Evolutionary conservation across 139 green algal species (phyloP).

Genomic region (Chloropicon primus): DNA sequence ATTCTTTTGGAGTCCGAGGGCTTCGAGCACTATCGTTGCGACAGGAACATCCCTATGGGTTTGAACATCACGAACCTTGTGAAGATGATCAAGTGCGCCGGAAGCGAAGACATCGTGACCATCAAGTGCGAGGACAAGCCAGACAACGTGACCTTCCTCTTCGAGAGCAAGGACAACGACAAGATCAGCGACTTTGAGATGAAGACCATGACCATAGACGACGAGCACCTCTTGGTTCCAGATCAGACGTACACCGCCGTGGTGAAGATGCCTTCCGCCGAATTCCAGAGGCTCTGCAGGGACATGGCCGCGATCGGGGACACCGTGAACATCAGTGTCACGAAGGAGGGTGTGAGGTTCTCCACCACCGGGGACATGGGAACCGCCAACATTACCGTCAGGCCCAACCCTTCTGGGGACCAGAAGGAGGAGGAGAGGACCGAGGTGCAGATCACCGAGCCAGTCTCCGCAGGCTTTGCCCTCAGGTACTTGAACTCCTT

Average conservation of each 20-base stretch:
- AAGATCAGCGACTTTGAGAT: constrained; percentile 94
- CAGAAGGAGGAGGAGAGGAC: constrained; percentile 54
- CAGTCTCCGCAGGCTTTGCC: constrained; percentile 88
- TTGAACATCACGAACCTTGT: constrained; percentile 84
- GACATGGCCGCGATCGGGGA: constrained; percentile 88
- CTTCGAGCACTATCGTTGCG: constrained; percentile 97
- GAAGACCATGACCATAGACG: constrained; percentile 99
- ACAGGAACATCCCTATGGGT: constrained; percentile 73
- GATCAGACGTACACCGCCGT: constrained; percentile 82
- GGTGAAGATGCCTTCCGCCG: constrained; percentile 68
- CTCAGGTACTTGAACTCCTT: constrained; percentile 97
- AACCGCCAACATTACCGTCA: constrained; percentile 81
- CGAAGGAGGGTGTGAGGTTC: constrained; percentile 98
- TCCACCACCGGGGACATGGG: constrained; percentile 87
- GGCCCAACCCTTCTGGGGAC: constrained; percentile 38
- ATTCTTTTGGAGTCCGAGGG: constrained; percentile 70
- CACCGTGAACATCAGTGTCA: constrained; percentile 79
- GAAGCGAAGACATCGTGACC: constrained; percentile 91
- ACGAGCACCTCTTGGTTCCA: constrained; percentile 92
- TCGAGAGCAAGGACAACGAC: constrained; percentile 70
- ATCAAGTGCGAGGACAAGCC: constrained; percentile 88
- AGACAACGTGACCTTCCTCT: constrained; percentile 92
- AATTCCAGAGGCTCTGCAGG: constrained; percentile 86
- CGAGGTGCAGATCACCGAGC: constrained; percentile 82
- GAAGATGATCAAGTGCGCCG: constrained; percentile 97